Conservation (phyloP, 352 stramenopile species). For the Thalassiosira mediterranea region DNA sequence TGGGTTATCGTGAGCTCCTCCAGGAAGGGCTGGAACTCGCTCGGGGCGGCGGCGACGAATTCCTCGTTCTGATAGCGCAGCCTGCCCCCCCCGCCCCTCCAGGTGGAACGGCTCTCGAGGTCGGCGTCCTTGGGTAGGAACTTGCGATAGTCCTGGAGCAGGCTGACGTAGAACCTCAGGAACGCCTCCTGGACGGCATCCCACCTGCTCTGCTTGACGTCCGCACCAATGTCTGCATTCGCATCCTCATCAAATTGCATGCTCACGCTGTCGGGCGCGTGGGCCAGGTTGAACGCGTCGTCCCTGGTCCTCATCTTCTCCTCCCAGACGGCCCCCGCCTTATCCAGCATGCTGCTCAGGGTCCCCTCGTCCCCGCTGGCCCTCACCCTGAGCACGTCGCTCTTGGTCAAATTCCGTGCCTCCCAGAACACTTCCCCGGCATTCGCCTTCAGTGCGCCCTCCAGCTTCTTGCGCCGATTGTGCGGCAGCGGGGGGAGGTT, state of each 20-base stretch:
- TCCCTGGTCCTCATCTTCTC: slow-evolving; percentile 66
- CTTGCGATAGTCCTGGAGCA: slow-evolving; percentile 84
- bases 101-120: slow-evolving; percentile 24
- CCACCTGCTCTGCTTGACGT: slow-evolving; percentile 72
- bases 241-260: not conserved
- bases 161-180: slow-evolving; percentile 81
- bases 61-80: slow-evolving; percentile 33
- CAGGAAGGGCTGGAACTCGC: slow-evolving; percentile 74
- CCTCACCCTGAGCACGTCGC: slow-evolving; percentile 50
- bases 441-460: slow-evolving; percentile 55
- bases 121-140: slow-evolving; percentile 55
- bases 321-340: slow-evolving; percentile 62
- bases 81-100: slow-evolving; percentile 25
- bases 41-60: slow-evolving; percentile 66
- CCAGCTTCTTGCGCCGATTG: slow-evolving; percentile 75
- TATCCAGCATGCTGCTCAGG: slow-evolving; percentile 29
- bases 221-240: not conserved
- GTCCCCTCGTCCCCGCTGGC: slow-evolving; percentile 48
- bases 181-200: slow-evolving; percentile 85
- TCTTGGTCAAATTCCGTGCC: slow-evolving; percentile 55
- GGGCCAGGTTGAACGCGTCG: slow-evolving; percentile 69
- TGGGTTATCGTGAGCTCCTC: slow-evolving; percentile 26
- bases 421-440: slow-evolving; percentile 80
- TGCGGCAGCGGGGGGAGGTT: slow-evolving; percentile 61
- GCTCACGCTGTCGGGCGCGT: slow-evolving; percentile 50